Evolutionary conservation across 805 yeast genomes (phyloP).

Genomic region (Scheffersomyces spartinae): DNA sequence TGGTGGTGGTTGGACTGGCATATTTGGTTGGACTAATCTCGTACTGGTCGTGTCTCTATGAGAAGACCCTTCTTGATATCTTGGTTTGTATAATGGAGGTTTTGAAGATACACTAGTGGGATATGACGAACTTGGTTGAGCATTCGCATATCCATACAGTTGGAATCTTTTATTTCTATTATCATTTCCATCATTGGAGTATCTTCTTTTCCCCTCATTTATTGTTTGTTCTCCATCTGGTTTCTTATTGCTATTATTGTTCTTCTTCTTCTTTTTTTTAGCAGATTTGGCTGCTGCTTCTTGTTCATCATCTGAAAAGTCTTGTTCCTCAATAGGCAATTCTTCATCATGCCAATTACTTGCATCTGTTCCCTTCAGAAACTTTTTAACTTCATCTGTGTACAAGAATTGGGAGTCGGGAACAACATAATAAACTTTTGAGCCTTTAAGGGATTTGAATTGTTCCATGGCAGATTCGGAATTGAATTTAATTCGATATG

Average conservation of each 20-base stretch:
- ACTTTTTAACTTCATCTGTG: slow-evolving; percentile 56
- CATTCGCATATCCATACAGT: too few species aligned
- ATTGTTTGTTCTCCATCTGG: slow-evolving; percentile 4
- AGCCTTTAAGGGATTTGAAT: slow-evolving; percentile 39
- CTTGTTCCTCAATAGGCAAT: slow-evolving; percentile 84
- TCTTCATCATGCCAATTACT: slow-evolving; percentile 94
- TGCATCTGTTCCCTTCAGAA: slow-evolving; percentile 91
- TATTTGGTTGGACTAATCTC: slow-evolving; percentile 4
- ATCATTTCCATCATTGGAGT: slow-evolving; percentile 1
- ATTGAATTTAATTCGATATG: slow-evolving; percentile 64
- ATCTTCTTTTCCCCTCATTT: slow-evolving; percentile 6
- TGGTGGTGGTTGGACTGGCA: slow-evolving; percentile 3
- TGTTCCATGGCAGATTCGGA: slow-evolving; percentile 35
- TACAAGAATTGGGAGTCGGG: slow-evolving; percentile 69
- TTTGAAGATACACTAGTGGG: too few species aligned
- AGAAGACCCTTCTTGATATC: too few species aligned
- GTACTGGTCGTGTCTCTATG: too few species aligned
- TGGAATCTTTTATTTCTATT: slow-evolving; percentile 3
- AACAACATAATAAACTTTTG: slow-evolving; percentile 63
- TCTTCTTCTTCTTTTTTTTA: slow-evolving; percentile 42
- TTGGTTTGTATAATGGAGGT: too few species aligned
- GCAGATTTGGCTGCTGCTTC: slow-evolving; percentile 61
- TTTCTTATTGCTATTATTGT: slow-evolving; percentile 6
- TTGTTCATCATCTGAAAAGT: slow-evolving; percentile 87
- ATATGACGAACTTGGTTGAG: too few species aligned